A percentile compares a stretch with the other conserved stretches of the same genome.
Conservation (phyloP, 108 stramenopile genomes). For the Nitzschia inconspicua region DNA sequence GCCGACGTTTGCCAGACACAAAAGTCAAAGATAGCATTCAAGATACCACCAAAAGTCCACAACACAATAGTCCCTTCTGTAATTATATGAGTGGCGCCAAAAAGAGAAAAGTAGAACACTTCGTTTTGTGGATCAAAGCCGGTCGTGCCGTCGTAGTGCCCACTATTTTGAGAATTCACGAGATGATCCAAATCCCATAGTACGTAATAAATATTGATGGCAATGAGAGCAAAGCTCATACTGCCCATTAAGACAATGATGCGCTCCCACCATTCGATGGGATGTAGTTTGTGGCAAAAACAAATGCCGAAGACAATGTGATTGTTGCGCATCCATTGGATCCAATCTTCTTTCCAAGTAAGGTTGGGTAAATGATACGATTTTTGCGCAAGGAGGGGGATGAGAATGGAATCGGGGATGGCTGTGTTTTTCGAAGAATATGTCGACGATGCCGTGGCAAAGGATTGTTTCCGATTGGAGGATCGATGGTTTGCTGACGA, state of each 20-base stretch:
- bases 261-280: conserved; percentile 39
- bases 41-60: not conserved
- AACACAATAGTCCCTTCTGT: not conserved
- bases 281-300: conserved; percentile 50
- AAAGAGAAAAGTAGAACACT: too few relatives aligned
- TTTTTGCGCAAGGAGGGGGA: conserved; percentile 20
- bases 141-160: too few relatives aligned
- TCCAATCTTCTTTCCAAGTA: conserved; percentile 45
- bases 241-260: conserved; percentile 47
- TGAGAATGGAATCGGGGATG: not conserved
- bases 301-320: conserved; percentile 62
- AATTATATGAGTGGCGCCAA: too few relatives aligned
- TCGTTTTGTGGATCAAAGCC: too few relatives aligned
- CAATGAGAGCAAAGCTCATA: conserved; percentile 52
- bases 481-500: too few relatives aligned
- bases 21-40: not conserved
- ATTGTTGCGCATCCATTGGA: conserved; percentile 55
- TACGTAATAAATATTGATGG: conserved; percentile 51
- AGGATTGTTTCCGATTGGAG: too few relatives aligned
- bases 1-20: not conserved
- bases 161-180: too few relatives aligned
- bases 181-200: conserved; percentile 10
- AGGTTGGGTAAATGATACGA: conserved; percentile 52
- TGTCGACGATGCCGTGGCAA: too few relatives aligned
- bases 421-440: too few relatives aligned